These are phyloP conservation scores for Cyclotella sp. DNA, from an alignment of 108 stramenopile species.

Conservation along the genomic window DNA sequence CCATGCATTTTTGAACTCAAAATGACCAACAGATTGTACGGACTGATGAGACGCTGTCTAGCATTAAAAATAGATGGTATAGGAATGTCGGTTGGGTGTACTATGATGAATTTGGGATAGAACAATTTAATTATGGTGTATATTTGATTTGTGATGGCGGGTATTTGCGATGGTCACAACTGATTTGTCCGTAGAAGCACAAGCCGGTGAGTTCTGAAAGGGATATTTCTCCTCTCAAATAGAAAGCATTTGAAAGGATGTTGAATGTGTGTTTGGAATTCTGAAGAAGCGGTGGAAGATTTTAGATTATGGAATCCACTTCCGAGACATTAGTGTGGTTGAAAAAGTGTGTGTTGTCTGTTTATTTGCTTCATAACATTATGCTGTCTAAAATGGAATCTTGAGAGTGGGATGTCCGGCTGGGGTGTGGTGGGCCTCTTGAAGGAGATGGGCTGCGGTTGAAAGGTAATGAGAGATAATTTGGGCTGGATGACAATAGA, in stretches of 20 bases:
- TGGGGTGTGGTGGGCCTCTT: no score
- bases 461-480: no score
- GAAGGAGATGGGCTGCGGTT: no score
- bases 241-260: conserved; percentile 58
- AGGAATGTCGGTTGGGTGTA: conserved; percentile 9
- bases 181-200: conserved; percentile 34
- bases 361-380: conserved; percentile 38
- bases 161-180: conserved; percentile 44
- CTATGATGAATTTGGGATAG: not conserved
- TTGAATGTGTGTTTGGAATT: conserved; percentile 51
- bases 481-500: no score
- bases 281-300: conserved; percentile 20
- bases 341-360: conserved; percentile 30
- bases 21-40: conserved; percentile 26
- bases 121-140: conserved; percentile 12
- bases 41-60: not conserved
- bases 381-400: conserved; percentile 23
- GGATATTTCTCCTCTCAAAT: conserved; percentile 26
- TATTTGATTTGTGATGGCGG: conserved; percentile 56
- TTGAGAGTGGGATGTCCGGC: not conserved
- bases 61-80: not conserved
- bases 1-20: conserved; percentile 10
- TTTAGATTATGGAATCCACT: conserved; percentile 23
- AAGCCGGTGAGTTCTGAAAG: not conserved
- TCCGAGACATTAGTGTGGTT: not conserved